Base-by-base conservation (phyloP, 768 basidiomycete species). In the Postia placenta region DNA sequence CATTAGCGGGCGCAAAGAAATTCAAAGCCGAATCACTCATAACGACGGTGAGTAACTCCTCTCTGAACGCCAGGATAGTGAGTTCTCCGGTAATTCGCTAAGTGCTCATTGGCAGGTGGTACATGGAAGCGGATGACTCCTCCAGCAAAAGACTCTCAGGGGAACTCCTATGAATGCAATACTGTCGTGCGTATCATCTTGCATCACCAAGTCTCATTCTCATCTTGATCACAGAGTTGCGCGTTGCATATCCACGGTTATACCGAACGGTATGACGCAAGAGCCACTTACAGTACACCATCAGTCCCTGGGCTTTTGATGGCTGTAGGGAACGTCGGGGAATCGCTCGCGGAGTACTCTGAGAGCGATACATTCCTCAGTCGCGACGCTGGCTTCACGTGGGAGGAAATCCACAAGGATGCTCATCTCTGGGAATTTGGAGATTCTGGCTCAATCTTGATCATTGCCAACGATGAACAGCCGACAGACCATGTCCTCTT, bases 401-500 rank as follows among this genome's bases (percentile, higher is more conserved):
- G 96, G 96, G 83, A 96, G 63, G 96, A 99, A 69, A 86, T 99
- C 0, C 93, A 93, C 72, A 99, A 99, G 64, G 94, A 95, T 56
- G 95, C 96, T 0, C 88, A 98, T 62, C 74, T 97, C 33, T 99
- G 92, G 92, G 93, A 94, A 64, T 98, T 95, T 58, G 95, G 95
- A 24, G 96, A 98, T 69, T 95, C 91, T 0, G 96, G 96, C 4
- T 93, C 94, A 1, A 75, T 99, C 49, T 75, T 98, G 28, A 73
- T 99, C 56, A 85, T 99, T 70, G 92, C 82, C 38, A 97, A 98
- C 65, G 96, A 99, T 64, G 95, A 98, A 63, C 86, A 86, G 50
- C 80, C 93, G 0, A 94, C 90, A 2, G 88, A 96, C 59, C 85
- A 87, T 53, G 77, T 98, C 38, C 64, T 94, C 54, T 98, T 84